Base-by-base conservation (phyloP, 768 basidiomycete species). In the Boletellus ananas region DNA sequence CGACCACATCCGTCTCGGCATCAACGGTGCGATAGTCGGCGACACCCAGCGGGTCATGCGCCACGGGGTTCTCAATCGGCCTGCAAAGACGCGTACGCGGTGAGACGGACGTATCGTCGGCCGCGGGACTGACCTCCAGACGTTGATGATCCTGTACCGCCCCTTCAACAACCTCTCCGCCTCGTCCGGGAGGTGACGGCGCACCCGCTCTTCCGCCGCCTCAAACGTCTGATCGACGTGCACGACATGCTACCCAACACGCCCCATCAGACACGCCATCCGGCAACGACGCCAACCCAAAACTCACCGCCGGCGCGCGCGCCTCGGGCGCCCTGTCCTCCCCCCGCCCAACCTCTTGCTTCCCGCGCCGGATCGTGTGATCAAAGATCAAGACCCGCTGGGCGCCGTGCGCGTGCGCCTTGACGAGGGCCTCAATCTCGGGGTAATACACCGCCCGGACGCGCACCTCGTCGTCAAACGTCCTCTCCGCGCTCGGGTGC, bases 191-290 rank as follows among this genome's bases (percentile, higher is more conserved):
- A 73, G 29, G 10, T 29, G 72, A 6, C 60, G 56, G 21, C 61
- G 53, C 0, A 75, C 72, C 8, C 75, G 70, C 3, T 51, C 49
- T 7, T 64, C 59, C 13, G 65, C 62, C 1, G 73, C 71, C 0
- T 54, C 51, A 46, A 56, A 65, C 0, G 73, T 72, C 58, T 75
- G 74, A 58, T 76, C 75, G 38, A 72, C 68, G 50, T 77, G 74
- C 3, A 74, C 72, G 34, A 57, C 62, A n/a, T 62, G 59, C 71
- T 73, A 13, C 6, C 4, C 29, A 29, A 29, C 29, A 29, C 29
- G 8, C 10, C 8, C 29, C 3, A 11, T 29, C 29, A 29, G 29
- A 7, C 29, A 4, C 29, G 7, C n/a, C 29, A 8, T 7, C 29
- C 6, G 7, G 8, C 29, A 7, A 29, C 29, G 4, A n/a, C 14